Conservation (phyloP, 257 asterid genomes). For the Solanum tacnaense region DNA sequence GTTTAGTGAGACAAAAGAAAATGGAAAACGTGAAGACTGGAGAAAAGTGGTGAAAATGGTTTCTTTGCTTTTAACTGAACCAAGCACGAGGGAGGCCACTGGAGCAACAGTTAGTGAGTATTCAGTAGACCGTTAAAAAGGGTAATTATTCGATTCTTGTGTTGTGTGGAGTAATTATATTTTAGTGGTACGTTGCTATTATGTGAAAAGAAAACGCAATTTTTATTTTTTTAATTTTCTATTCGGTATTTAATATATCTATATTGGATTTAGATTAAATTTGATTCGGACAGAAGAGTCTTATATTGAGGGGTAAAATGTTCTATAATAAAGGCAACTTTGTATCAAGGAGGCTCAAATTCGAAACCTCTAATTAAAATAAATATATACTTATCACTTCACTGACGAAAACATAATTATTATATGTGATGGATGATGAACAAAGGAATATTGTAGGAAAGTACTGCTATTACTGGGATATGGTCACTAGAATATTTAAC, state of each 20-base stretch:
- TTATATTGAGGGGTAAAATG: too few species aligned
- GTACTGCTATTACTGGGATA: neutral
- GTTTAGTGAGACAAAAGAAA: neutral
- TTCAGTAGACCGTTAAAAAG: constrained; percentile 30
- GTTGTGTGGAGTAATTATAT: neutral
- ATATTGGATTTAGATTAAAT: too few species aligned
- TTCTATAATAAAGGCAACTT: too few species aligned
- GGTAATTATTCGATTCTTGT: neutral
- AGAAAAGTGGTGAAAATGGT: constrained; percentile 6
- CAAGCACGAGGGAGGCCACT: constrained; percentile 38
- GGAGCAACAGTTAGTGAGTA: constrained; percentile 14
- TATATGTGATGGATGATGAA: neutral
- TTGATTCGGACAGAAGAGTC: rapidly evolving
- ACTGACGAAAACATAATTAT: too few species aligned
- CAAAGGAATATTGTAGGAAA: neutral
- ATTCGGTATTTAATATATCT: too few species aligned
- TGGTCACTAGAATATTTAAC: neutral
- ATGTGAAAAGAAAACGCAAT: neutral
- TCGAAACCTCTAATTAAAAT: rapidly evolving
- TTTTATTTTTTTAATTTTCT: too few species aligned
- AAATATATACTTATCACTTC: too few species aligned
- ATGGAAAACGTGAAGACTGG: constrained; percentile 11
- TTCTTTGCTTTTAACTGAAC: constrained; percentile 43
- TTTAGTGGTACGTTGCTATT: neutral
- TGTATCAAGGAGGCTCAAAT: rapidly evolving